Conservation (phyloP, 192 early-diverging fungal species). For the Phlyctochytrium arcticum region DNA sequence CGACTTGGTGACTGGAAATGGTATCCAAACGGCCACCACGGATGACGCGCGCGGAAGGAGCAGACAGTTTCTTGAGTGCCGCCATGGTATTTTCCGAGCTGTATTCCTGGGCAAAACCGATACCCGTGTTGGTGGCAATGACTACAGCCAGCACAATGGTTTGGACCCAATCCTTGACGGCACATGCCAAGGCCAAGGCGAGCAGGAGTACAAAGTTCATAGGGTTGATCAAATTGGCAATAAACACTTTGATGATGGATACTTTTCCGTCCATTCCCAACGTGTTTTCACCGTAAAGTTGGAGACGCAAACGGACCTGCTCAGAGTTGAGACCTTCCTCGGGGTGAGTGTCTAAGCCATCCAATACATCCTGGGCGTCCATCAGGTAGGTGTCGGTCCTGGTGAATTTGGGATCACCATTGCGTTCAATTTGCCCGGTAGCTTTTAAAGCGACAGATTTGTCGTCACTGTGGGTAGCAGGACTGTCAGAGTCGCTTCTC, state of each 20-base stretch:
- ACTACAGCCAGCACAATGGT: constrained; percentile 28
- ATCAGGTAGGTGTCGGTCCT: not conserved
- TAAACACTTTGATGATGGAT: constrained; percentile 28
- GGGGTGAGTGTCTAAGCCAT: not conserved
- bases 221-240: constrained; percentile 35
- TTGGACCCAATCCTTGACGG: constrained; percentile 32
- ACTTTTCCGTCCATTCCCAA: constrained; percentile 18
- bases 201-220: constrained; percentile 39
- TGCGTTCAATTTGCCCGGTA: too few species aligned
- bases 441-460: too few species aligned
- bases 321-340: constrained; percentile 5
- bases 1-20: constrained; percentile 28
- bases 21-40: constrained; percentile 19
- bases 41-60: constrained; percentile 36
- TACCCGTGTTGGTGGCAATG: constrained; percentile 35
- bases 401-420: too few species aligned
- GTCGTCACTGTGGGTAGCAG: too few species aligned
- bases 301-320: not conserved
- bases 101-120: constrained; percentile 34
- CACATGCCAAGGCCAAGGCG: constrained; percentile 14
- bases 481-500: too few species aligned
- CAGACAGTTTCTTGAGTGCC: constrained; percentile 33
- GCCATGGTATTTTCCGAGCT: constrained; percentile 36
- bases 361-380: not conserved
- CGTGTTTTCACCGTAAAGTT: constrained; percentile 22